phyloP scores from a whole-genome alignment of 1,284 basidiomycete species.

The Moniliophthora roreri region DNA sequence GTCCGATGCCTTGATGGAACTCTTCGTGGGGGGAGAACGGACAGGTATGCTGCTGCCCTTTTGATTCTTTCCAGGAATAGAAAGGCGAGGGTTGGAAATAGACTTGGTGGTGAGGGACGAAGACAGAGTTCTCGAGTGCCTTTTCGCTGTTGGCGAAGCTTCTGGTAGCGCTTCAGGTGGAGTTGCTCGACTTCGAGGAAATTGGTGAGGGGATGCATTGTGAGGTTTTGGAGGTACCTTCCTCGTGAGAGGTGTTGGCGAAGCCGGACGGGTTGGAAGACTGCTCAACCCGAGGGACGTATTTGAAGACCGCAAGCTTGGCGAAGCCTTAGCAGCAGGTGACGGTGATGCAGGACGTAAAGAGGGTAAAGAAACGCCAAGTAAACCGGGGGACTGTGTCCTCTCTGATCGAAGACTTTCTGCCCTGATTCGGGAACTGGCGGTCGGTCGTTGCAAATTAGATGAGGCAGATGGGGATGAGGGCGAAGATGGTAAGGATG shows the following conservation, averaged over 20 bases:
- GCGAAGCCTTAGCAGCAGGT: neutral
- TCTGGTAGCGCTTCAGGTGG: neutral
- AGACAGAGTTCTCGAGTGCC: neutral
- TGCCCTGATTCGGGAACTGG: constrained; percentile 6
- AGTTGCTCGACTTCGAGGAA: constrained; percentile 1
- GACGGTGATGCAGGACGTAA: neutral
- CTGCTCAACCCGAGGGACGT: neutral
- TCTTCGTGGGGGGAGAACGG: constrained; percentile 29
- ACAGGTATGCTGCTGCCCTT: constrained; percentile 42
- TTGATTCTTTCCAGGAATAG: neutral
- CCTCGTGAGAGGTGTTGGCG: neutral
- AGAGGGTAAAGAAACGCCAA: neutral
- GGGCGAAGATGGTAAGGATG: constrained; percentile 2
- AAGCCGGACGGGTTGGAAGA: neutral
- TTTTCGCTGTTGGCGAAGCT: neutral
- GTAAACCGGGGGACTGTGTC: neutral
- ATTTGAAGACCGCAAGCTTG: neutral
- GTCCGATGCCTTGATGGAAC: constrained; percentile 18
- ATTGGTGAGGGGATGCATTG: neutral
- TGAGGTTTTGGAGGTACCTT: neutral
- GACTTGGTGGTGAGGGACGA: neutral
- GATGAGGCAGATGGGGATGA: constrained; percentile 6
- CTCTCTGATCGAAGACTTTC: constrained; percentile 10
- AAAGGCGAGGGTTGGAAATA: neutral
- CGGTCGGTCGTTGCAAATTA: neutral